These are phyloP conservation scores for Jackrogersella multiformis DNA, from an alignment of 495 filamentous ascomycete species.

Conservation along the genomic window DNA sequence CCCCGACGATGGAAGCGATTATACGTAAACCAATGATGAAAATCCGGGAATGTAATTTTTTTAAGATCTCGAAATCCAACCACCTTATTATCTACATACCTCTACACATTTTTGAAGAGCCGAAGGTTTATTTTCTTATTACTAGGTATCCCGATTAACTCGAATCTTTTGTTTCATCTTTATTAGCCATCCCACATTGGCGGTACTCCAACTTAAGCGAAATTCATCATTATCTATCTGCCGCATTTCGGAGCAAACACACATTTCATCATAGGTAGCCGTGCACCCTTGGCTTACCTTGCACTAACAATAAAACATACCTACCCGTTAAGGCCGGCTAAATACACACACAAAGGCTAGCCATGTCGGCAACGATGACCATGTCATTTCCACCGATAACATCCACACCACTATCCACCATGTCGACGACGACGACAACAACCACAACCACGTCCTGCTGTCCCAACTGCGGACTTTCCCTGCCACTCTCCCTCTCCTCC, in stretches of 20 bases:
- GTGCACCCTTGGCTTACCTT: neutral
- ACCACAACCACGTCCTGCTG: constrained; percentile 39
- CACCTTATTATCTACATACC: constrained; percentile 22
- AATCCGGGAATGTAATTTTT: too few species aligned
- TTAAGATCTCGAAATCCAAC: too few species aligned
- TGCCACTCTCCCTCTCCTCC: constrained; percentile 33
- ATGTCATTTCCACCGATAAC: constrained; percentile 33
- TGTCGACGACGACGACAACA: constrained; percentile 15
- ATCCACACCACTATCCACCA: constrained; percentile 20
- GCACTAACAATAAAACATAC: neutral
- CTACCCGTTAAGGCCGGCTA: constrained; percentile 1
- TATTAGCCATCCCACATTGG: neutral
- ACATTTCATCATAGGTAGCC: neutral
- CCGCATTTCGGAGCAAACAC: constrained; percentile 4
- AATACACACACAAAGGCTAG: constrained; percentile 16
- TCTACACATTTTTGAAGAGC: too few species aligned
- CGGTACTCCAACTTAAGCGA: constrained; percentile 2
- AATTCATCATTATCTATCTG: neutral
- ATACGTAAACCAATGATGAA: constrained; percentile 1
- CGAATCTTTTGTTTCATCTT: neutral
- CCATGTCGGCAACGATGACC: constrained; percentile 41
- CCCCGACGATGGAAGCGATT: constrained; percentile 11
- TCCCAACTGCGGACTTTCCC: constrained; percentile 44
- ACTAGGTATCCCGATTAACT: neutral
- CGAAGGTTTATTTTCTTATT: neutral